These are phyloP conservation scores for Scheffersomyces lignicola DNA, from an alignment of 1,139 yeast genomes.

Conservation along the genomic window DNA sequence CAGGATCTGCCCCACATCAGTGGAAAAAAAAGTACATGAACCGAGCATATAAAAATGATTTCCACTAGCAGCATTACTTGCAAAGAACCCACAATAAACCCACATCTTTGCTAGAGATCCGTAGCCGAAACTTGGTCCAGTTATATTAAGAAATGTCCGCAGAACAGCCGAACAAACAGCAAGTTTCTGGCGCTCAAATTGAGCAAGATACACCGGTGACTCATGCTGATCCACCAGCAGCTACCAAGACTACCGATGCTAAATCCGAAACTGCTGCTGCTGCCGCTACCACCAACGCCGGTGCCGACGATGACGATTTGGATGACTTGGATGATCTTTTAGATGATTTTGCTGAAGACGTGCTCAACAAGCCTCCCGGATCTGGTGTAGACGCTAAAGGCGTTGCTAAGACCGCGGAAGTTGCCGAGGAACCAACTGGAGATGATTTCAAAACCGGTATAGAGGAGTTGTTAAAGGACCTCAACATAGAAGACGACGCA, in stretches of 20 bases:
- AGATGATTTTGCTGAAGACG: constrained; percentile 78
- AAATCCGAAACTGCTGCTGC: constrained; percentile 1
- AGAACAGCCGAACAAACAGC: constrained; percentile 1
- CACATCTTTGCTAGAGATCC: not conserved
- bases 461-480: constrained; percentile 57
- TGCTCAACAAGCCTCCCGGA: constrained; percentile 65
- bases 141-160: constrained; percentile 6
- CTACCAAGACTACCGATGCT: constrained; percentile 1
- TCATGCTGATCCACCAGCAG: not conserved
- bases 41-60: constrained; percentile 1
- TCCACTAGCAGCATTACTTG: not conserved
- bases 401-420: constrained; percentile 14
- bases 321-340: constrained; percentile 76
- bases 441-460: constrained; percentile 53
- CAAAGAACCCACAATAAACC: not conserved
- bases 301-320: constrained; percentile 49
- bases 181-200: not conserved
- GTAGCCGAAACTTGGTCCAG: no score
- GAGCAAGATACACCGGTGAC: not conserved
- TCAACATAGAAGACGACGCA: constrained; percentile 59
- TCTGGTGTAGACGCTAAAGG: constrained; percentile 22
- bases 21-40: no score
- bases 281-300: not conserved
- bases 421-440: constrained; percentile 25
- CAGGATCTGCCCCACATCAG: no score